These are phyloP conservation scores for Paraleonurus japonicus DNA, from an alignment of 257 asterid species.

Conservation along the genomic window DNA sequence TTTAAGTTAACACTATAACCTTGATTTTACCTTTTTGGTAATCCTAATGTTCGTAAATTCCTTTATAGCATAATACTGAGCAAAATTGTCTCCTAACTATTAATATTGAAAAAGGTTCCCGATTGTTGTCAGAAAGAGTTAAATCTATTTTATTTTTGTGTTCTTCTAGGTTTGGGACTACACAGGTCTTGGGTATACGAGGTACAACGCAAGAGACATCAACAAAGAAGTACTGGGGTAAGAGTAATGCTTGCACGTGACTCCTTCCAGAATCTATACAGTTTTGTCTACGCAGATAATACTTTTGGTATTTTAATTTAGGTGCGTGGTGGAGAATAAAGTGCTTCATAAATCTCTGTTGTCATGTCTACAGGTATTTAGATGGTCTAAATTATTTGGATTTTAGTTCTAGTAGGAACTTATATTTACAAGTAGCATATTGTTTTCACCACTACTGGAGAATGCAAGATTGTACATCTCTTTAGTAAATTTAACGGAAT, in stretches of 20 bases:
- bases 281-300: constrained; percentile 31
- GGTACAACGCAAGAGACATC: constrained; percentile 80
- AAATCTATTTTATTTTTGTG: constrained; percentile 2
- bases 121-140: background rate
- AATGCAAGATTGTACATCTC: background rate
- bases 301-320: constrained; percentile 35
- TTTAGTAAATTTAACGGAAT: background rate
- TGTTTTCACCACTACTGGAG: background rate
- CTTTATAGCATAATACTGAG: background rate
- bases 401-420: constrained; percentile 1
- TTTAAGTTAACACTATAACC: background rate
- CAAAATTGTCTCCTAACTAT: background rate
- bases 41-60: constrained; percentile 3
- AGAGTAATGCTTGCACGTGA: constrained; percentile 29
- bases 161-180: constrained; percentile 91
- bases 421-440: background rate
- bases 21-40: background rate
- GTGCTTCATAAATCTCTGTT: constrained; percentile 81
- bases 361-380: constrained; percentile 71
- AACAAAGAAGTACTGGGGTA: constrained; percentile 83
- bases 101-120: background rate
- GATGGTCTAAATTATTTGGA: constrained; percentile 14
- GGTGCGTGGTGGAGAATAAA: constrained; percentile 99
- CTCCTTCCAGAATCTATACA: constrained; percentile 19
- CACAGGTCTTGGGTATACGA: constrained; percentile 90